phyloP scores from a whole-genome alignment of 1,284 basidiomycete genomes.

The Phylloporus gajari region DNA sequence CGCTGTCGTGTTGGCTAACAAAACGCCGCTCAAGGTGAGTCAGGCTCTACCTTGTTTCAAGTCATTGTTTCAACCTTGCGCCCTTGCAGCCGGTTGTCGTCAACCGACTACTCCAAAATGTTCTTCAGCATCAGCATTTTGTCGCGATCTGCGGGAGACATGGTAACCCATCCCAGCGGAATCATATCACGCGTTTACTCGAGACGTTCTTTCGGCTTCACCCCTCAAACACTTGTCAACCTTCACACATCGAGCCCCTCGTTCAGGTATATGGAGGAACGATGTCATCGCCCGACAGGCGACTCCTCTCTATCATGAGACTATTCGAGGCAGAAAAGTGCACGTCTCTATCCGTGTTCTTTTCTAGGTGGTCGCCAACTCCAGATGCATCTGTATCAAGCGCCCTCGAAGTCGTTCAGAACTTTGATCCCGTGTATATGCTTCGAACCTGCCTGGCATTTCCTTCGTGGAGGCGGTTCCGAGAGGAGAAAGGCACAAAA shows the following conservation, averaged over 20 bases:
- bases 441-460: slow-evolving; percentile 81
- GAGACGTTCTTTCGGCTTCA: slow-evolving; percentile 77
- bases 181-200: slow-evolving; percentile 65
- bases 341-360: slow-evolving; percentile 68
- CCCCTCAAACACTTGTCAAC: slow-evolving; percentile 84
- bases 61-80: slow-evolving; percentile 57
- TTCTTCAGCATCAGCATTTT: slow-evolving; percentile 71
- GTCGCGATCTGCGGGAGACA: slow-evolving; percentile 51
- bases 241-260: slow-evolving; percentile 82
- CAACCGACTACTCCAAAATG: slow-evolving; percentile 63
- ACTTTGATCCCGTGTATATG: slow-evolving; percentile 74
- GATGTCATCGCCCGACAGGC: slow-evolving; percentile 68
- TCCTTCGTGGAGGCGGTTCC: slow-evolving; percentile 66
- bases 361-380: slow-evolving; percentile 66
- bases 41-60: not conserved
- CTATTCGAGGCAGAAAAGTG: slow-evolving; percentile 82
- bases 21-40: slow-evolving; percentile 68
- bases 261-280: slow-evolving; percentile 80
- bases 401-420: slow-evolving; percentile 73
- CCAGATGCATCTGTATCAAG: slow-evolving; percentile 48
- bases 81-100: slow-evolving; percentile 44
- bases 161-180: slow-evolving; percentile 45
- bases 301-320: slow-evolving; percentile 71
- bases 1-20: slow-evolving; percentile 54
- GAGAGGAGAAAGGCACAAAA: slow-evolving; percentile 42